These are phyloP conservation scores for Lodderomyces margitis DNA, from an alignment of 1,139 yeast genomes.

Conservation along the genomic window DNA sequence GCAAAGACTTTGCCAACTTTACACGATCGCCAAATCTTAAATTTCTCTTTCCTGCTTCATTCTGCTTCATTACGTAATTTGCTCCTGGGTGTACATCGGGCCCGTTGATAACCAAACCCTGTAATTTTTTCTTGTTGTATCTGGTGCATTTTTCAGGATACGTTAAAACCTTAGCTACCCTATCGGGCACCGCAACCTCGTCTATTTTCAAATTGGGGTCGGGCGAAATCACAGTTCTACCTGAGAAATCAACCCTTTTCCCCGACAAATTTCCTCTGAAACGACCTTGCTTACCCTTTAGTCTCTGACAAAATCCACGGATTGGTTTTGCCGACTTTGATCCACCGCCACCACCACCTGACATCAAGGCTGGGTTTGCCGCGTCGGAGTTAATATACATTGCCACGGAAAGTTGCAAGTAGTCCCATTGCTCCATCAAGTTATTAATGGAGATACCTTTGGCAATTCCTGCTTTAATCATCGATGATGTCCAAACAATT, in stretches of 20 bases:
- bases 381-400: conserved; percentile 97
- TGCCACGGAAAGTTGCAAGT: conserved; percentile 89
- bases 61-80: conserved; percentile 78
- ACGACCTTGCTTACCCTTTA: conserved; percentile 98
- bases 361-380: conserved; percentile 75
- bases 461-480: conserved; percentile 91
- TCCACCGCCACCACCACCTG: conserved; percentile 57
- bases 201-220: conserved; percentile 94
- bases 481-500: conserved; percentile 91
- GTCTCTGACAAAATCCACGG: conserved; percentile 93
- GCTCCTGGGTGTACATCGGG: conserved; percentile 96
- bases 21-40: conserved; percentile 83
- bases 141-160: conserved; percentile 94
- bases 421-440: conserved; percentile 99
- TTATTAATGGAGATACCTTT: conserved; percentile 91
- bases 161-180: conserved; percentile 93
- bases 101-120: conserved; percentile 73
- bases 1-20: conserved; percentile 72
- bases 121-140: conserved; percentile 78
- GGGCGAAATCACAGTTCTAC: conserved; percentile 97
- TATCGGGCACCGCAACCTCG: conserved; percentile 97
- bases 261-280: conserved; percentile 98
- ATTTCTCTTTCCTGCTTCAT: conserved; percentile 85
- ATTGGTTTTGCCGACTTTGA: conserved; percentile 73
- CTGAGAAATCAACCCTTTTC: conserved; percentile 97